Percentiles rank a stretch among this genome's conserved stretches.
Conservation (phyloP, 2,329 filamentous ascomycete genomes). For the Ophiostoma pallidulum region DNA sequence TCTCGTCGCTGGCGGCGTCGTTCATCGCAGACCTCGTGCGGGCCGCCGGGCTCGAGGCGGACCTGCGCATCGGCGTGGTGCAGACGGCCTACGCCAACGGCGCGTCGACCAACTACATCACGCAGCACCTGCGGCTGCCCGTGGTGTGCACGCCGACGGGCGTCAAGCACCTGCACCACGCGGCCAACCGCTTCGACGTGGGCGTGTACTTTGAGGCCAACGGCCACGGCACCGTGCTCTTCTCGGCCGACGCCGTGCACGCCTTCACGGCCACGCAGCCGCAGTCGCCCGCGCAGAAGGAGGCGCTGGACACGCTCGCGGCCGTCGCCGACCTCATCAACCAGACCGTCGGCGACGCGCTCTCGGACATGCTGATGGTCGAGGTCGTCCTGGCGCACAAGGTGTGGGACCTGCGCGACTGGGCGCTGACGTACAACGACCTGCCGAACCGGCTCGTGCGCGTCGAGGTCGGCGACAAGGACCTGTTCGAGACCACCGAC, state of each 20-base stretch:
- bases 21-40: constrained; percentile 89
- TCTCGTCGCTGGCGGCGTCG: constrained; percentile 84
- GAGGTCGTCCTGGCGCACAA: constrained; percentile 96
- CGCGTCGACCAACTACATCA: constrained; percentile 83
- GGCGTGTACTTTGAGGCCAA: constrained; percentile 99
- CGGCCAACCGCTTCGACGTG: constrained; percentile 88
- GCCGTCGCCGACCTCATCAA: constrained; percentile 90
- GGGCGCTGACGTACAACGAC: constrained; percentile 87
- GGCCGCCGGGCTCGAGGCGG: constrained; percentile 66
- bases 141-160: constrained; percentile 91
- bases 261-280: constrained; percentile 71
- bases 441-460: constrained; percentile 92
- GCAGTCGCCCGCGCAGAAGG: constrained; percentile 83
- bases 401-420: constrained; percentile 79
- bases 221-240: constrained; percentile 92
- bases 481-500: constrained; percentile 82
- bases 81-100: constrained; percentile 98
- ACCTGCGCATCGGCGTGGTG: constrained; percentile 85
- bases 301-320: constrained; percentile 73
- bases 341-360: constrained; percentile 91
- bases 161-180: constrained; percentile 96
- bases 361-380: constrained; percentile 92
- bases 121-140: constrained; percentile 77
- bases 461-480: constrained; percentile 80
- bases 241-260: constrained; percentile 74